Evolutionary conservation across 306 rosid species (phyloP), one percentile per base, ranked within the genome.

Genomic region (Corylus heterophylla): DNA sequence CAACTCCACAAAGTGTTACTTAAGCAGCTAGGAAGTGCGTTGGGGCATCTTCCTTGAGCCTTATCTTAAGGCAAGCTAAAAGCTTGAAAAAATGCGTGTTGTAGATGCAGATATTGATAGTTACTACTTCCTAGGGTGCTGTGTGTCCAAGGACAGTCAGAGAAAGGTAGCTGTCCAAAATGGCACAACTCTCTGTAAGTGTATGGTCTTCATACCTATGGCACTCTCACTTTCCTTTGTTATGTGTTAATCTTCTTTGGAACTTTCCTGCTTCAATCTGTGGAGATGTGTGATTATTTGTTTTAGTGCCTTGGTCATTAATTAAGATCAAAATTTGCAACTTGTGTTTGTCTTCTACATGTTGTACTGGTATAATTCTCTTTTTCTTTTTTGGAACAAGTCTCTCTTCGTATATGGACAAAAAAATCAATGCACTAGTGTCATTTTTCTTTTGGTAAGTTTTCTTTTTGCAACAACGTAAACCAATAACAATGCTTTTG

Each of bases 401-500:
- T 20, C 27, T 56, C 29, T 18, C 29, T 56, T 1, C 9, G 16
- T 56, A 20, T 56, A 8, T 18, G 29, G 29, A 8, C 20, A 20
- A 20, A 55, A 56, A 56, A 56, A 17, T 29, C 14, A 11, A 59
- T 59, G n/a, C 20, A 27, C 37, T 31, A 63, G 17, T 62, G 12
- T 7, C 9, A 5, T 5, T 18, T 54, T 54, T 50, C 4, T 7
- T 18, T 54, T 13, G 9, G 9, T 54, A 18, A 59, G 66, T 27
- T 59, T 22, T 25, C 25, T 4, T 59, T 22, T 25, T 11, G 13
- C 66, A 59, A 59, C 37, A 9, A 59, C 13, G 73, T 78, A 66
- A 76, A 76, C 73, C 78, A 62, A 74, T 58, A 29, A 59, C 61
- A 69, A 17, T 66, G 37, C 55, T 18, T 54, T 74, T 83, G 80